A percentile compares a stretch with the other conserved stretches of the same genome.
Evolutionary conservation across 2,329 filamentous ascomycete species (phyloP).

Genomic region (Trichophyton verrucosum): DNA sequence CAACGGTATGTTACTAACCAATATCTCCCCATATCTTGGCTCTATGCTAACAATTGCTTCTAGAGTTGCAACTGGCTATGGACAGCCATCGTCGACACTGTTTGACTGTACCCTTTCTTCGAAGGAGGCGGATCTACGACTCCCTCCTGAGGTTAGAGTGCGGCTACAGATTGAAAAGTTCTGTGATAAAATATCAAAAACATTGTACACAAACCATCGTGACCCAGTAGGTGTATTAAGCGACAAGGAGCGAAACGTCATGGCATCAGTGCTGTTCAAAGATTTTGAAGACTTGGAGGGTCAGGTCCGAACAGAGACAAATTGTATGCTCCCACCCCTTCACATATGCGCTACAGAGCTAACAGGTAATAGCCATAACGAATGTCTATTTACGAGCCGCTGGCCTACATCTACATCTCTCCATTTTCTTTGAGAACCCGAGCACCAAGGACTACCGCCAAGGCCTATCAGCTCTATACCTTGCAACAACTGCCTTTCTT

Average conservation of each 20-base stretch:
- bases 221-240: slow-evolving; percentile 41
- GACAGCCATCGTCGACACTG: slow-evolving; percentile 50
- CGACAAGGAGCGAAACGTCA: slow-evolving; percentile 33
- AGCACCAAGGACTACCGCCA: slow-evolving; percentile 35
- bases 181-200: slow-evolving; percentile 44
- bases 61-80: slow-evolving; percentile 55
- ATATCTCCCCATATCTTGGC: not conserved
- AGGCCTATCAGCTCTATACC: slow-evolving; percentile 35
- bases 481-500: slow-evolving; percentile 36
- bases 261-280: slow-evolving; percentile 34
- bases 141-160: slow-evolving; percentile 41
- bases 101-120: slow-evolving; percentile 47
- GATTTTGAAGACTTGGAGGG: slow-evolving; percentile 43
- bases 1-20: slow-evolving; percentile 40
- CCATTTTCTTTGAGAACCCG: slow-evolving; percentile 39
- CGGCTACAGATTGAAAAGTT: slow-evolving; percentile 47
- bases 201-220: slow-evolving; percentile 44
- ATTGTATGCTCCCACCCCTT: slow-evolving; percentile 23
- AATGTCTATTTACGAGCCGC: slow-evolving; percentile 36
- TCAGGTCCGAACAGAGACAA: slow-evolving; percentile 32
- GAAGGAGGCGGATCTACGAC: slow-evolving; percentile 34
- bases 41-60: not conserved
- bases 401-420: slow-evolving; percentile 37
- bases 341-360: not conserved
- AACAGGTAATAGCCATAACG: slow-evolving; percentile 28